phyloP scores from a whole-genome alignment of 1,139 yeast genomes.

The Yamadazyma dushanensis region DNA sequence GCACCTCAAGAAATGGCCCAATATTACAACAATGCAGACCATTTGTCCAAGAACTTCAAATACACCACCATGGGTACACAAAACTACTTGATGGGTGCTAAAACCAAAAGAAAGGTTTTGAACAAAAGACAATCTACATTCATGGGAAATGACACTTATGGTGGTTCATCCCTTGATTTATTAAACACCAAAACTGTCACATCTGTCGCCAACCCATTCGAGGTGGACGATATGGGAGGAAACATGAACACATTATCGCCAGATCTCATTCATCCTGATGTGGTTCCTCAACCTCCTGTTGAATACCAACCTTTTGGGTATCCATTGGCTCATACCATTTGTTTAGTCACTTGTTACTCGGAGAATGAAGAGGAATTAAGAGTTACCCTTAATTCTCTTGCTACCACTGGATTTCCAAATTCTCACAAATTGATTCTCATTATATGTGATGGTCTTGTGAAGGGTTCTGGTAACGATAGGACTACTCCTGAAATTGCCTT shows the following conservation, averaged over 20 bases:
- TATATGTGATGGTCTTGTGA: slow-evolving; percentile 90
- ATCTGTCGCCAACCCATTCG: slow-evolving; percentile 43
- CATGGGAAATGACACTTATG: slow-evolving; percentile 32
- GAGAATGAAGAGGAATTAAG: slow-evolving; percentile 87
- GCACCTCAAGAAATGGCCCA: slow-evolving; percentile 44
- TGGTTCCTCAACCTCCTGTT: slow-evolving; percentile 84
- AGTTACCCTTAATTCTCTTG: slow-evolving; percentile 84
- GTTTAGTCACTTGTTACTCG: slow-evolving; percentile 90
- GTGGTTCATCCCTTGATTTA: slow-evolving; percentile 37
- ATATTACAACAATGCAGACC: slow-evolving; percentile 37
- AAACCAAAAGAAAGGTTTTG: slow-evolving; percentile 13
- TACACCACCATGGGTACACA: slow-evolving; percentile 61
- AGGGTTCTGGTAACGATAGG: slow-evolving; percentile 86
- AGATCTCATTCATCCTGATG: slow-evolving; percentile 70
- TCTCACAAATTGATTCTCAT: slow-evolving; percentile 85
- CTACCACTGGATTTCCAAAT: slow-evolving; percentile 92
- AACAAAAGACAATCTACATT: slow-evolving; percentile 21
- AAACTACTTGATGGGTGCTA: slow-evolving; percentile 39
- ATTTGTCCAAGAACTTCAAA: slow-evolving; percentile 43
- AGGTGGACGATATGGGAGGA: slow-evolving; percentile 33
- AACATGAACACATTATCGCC: slow-evolving; percentile 58
- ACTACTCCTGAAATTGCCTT: slow-evolving; percentile 89
- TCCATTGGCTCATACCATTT: slow-evolving; percentile 83
- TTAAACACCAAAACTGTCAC: slow-evolving; percentile 27
- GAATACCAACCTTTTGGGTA: slow-evolving; percentile 84